Evolutionary conservation across 495 filamentous ascomycete genomes (phyloP).

Genomic region (Aspergillus wentii): DNA sequence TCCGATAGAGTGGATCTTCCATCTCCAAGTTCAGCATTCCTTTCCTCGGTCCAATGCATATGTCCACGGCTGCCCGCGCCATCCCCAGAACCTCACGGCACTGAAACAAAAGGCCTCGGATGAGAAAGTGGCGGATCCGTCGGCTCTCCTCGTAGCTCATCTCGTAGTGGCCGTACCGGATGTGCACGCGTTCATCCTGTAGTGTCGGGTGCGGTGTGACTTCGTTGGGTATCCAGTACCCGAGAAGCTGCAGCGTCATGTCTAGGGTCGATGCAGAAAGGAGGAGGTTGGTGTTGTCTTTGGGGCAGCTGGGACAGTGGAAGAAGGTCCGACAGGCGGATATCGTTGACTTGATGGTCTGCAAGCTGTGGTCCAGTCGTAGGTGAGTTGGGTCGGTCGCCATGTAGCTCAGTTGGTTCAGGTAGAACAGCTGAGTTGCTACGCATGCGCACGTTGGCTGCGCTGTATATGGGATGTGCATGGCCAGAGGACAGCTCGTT

Average conservation of each 20-base stretch:
- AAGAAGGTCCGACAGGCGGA: constrained; percentile 30
- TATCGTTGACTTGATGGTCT: constrained; percentile 29
- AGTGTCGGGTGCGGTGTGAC: constrained; percentile 10
- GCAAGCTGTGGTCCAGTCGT: constrained; percentile 36
- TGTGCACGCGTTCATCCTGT: too few species aligned
- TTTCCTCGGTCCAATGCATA: constrained; percentile 3
- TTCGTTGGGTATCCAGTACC: constrained; percentile 30
- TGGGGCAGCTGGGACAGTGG: constrained; percentile 30
- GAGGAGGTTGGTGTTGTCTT: constrained; percentile 28
- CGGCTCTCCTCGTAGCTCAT: constrained; percentile 28
- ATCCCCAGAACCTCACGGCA: constrained; percentile 24
- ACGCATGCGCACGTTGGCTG: constrained; percentile 31
- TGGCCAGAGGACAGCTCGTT: constrained; percentile 26
- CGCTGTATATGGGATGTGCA: constrained; percentile 14
- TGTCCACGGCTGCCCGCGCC: constrained; percentile 18
- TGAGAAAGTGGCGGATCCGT: constrained; percentile 27
- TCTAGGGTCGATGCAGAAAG: constrained; percentile 31
- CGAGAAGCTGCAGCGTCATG: constrained; percentile 30
- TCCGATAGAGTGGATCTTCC: constrained; percentile 25
- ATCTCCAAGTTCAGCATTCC: constrained; percentile 3
- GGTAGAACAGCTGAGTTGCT: constrained; percentile 27
- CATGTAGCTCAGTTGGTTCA: constrained; percentile 31
- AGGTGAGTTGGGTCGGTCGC: constrained; percentile 22
- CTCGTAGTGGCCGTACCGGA: constrained; percentile 38
- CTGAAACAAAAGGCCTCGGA: constrained; percentile 25